Evolutionary conservation across 345 rosid genomes (phyloP).

Genomic region (Kernera saxatilis): DNA sequence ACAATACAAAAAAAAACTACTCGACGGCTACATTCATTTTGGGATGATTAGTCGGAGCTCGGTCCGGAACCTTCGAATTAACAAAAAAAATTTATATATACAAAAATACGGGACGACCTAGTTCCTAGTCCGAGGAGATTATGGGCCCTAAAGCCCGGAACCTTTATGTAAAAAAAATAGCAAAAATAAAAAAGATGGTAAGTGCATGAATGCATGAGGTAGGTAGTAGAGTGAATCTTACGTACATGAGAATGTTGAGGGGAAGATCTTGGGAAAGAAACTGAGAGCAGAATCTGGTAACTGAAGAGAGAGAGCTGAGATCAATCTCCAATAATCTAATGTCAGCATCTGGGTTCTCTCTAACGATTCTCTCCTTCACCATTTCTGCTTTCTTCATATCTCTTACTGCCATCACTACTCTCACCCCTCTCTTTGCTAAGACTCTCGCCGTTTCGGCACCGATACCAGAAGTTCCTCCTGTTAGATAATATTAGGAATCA

Average conservation of each 20-base stretch:
- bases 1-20: not conserved
- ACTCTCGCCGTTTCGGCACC: constrained; percentile 91
- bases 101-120: no score
- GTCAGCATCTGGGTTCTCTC: constrained; percentile 59
- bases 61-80: no score
- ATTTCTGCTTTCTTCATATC: constrained; percentile 62
- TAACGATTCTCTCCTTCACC: constrained; percentile 48
- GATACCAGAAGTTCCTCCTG: constrained; percentile 94
- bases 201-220: constrained; percentile 3
- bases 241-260: constrained; percentile 85
- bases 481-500: no score
- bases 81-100: no score
- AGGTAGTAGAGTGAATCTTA: constrained; percentile 12
- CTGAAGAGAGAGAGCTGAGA: constrained; percentile 76
- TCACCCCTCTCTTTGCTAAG: constrained; percentile 74
- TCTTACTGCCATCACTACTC: constrained; percentile 81
- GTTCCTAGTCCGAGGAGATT: no score
- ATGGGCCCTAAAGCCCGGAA: no score
- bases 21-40: no score
- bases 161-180: no score
- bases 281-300: constrained; percentile 54
- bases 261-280: constrained; percentile 69
- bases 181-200: not conserved
- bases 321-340: constrained; percentile 60
- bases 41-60: no score